Evolutionary conservation across 345 rosid genomes (phyloP).

Genomic region (Sonneratia caseolaris): DNA sequence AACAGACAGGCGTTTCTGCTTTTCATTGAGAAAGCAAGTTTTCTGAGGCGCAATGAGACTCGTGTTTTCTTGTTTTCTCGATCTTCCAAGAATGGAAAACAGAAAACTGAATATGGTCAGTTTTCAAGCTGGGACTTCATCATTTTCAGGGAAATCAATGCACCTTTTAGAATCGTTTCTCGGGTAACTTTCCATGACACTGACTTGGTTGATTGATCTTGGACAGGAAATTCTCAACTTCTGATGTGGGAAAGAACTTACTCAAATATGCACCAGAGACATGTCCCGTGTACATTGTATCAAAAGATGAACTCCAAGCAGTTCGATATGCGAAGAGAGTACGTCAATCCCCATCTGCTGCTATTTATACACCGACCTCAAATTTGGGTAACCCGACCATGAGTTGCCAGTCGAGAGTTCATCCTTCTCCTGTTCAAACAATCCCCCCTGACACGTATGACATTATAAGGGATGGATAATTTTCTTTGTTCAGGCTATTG

Average conservation of each 20-base stretch:
- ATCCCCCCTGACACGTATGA: slow-evolving; percentile 20
- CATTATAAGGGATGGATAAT: slow-evolving; percentile 26
- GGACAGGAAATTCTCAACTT: slow-evolving; percentile 46
- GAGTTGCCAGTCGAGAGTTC: not conserved
- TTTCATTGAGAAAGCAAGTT: too few relatives aligned
- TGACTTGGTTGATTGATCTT: not conserved
- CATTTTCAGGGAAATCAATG: too few relatives aligned
- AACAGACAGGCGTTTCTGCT: too few relatives aligned
- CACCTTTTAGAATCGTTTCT: too few relatives aligned
- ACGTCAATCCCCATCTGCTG: slow-evolving; percentile 10
- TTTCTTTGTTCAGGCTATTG: too few relatives aligned
- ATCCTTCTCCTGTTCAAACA: slow-evolving; percentile 9
- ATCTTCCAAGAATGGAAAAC: too few relatives aligned
- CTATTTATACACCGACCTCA: slow-evolving; percentile 1
- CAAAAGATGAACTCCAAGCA: slow-evolving; percentile 43
- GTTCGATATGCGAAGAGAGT: slow-evolving; percentile 26
- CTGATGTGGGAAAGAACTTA: slow-evolving; percentile 38
- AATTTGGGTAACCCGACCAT: not conserved
- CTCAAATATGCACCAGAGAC: slow-evolving; percentile 46
- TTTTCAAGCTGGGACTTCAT: too few relatives aligned
- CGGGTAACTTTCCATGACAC: not conserved
- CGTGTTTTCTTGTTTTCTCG: too few relatives aligned
- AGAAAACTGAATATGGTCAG: too few relatives aligned
- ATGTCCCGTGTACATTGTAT: slow-evolving; percentile 48
- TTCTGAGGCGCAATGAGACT: too few relatives aligned